Evolutionary conservation across 805 yeast genomes (phyloP), one percentile per base, ranked within the genome.

Genomic region (Schwanniomyces polymorphus): DNA sequence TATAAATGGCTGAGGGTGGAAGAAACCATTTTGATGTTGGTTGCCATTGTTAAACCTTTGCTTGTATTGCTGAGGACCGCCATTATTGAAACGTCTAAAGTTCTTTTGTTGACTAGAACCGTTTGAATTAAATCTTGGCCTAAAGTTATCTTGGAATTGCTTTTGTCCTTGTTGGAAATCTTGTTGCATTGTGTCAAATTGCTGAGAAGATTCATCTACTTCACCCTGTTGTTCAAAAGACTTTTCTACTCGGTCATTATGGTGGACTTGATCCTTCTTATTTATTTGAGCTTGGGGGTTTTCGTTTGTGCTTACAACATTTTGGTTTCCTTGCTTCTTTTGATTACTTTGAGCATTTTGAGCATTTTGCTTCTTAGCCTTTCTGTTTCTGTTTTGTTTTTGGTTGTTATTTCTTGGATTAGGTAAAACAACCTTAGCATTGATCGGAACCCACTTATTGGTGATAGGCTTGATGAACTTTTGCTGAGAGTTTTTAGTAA

Each of bases 401-500:
- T 54, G 59, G 38, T 31, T 34, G 39, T 51, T 51, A 43, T 52
- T 53, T 60, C 74, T 68, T n/a, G 72, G 55, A 51, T 58, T 64
- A 27, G 75, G 69, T 53, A 73, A 65, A 34, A 64, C 65, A 25
- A 73, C 75, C 52, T 73, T 73, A 27, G 76, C 76, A 46, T 54
- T 63, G 45, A 73, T 67, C 14, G 78, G 78, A 23, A 73, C 74
- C 78, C 78, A 73, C 53, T 73, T 70, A 52, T 63, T 72, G 43
- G 73, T 68, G 52, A 62, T 60, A 16, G 76, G 74, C 55, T 72
- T 73, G 52, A 68, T 65, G 52, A 70, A 69, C 51, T 71, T 70
- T 47, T 65, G 71, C 28, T 45, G 58, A 16, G 57, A 45, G 29
- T 50, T 47, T 27, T 50, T 51, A 37, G 44, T 39, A 40, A 35